Conservation (phyloP, 2,329 filamentous ascomycete species). For the Diplodia seriata region DNA sequence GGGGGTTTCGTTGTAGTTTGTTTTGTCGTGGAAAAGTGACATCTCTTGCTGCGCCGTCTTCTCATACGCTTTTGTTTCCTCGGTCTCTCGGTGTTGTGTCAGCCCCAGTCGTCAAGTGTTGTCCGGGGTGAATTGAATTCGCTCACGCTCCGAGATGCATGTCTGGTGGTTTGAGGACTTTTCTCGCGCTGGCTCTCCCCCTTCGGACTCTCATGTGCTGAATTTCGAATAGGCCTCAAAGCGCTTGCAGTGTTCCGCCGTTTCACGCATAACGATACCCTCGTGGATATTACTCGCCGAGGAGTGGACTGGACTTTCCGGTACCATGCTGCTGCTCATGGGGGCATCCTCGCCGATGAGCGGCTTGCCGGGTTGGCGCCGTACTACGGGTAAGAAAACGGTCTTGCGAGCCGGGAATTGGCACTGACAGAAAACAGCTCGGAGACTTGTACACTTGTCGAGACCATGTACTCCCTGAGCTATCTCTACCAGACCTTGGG, state of each 20-base stretch:
- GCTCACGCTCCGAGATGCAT: background rate
- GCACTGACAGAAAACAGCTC: conserved; percentile 36
- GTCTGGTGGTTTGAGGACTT: background rate
- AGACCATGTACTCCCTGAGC: conserved; percentile 59
- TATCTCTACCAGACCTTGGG: conserved; percentile 61
- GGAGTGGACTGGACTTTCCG: conserved; percentile 57
- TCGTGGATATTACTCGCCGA: conserved; percentile 50
- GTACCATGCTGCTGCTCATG: conserved; percentile 58
- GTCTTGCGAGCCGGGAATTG: background rate
- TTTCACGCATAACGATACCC: conserved; percentile 53
- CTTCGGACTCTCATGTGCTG: background rate
- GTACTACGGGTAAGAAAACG: conserved; percentile 39
- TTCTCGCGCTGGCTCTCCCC: background rate
- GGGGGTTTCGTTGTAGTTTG: background rate
- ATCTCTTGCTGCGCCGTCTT: background rate
- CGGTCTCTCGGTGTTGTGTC: background rate
- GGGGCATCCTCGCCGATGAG: conserved; percentile 60
- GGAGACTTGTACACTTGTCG: conserved; percentile 61
- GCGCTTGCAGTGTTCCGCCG: conserved; percentile 54
- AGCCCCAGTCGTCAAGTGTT: background rate
- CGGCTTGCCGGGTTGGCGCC: conserved; percentile 55
- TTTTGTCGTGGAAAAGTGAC: background rate
- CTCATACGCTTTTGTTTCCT: no score
- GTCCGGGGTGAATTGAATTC: background rate
- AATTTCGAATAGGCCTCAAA: conserved; percentile 52